Base-by-base conservation (phyloP, 345 rosid genomes). In the Salix viminalis region DNA sequence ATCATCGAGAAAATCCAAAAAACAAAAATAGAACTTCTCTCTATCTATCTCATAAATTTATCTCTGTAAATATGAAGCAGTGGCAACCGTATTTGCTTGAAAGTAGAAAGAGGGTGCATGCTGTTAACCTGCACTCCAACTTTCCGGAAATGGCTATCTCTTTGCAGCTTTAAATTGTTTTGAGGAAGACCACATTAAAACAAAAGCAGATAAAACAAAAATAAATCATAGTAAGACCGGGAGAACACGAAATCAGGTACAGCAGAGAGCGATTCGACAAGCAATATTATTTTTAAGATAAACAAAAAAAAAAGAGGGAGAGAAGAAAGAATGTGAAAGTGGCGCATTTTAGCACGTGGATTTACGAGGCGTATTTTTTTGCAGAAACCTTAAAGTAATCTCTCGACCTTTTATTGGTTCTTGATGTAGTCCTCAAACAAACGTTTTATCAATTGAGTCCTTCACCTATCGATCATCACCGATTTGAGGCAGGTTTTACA, bases 111-210 rank as follows among this genome's bases (percentile, higher is more conserved):
- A 82, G 94, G 75, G 90, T 83, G 91, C 86, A 76, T 77, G 84
- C 89, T 86, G 89, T 84, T 89, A 82, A 86, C 90, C 90, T 87
- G 84, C 86, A 87, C 91, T 77, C 81, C 80, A 83, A 83, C 89
- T 88, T 87, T 84, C 92, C 84, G 87, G 75, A 86, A 67, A 84
- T 82, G 85, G 89, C 79, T 90, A 87, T 88, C 85, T 81, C 93
- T 81, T 92, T 71, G 96, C 97, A 92, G 96, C 96, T 91, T 94
- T 89, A 82, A 86, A 84, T 89, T 83, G 86, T 73, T 71, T 36
- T 13, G 30, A 14, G 42, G 48, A 37, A 32, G 3, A 10, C 28
- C 34, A 39, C 4, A 65, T 67, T 69, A 82, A 81, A 75, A 83
- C 84, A 82, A 86, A 83, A 19, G 83, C 64, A 66, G 41, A 42